These are phyloP conservation scores for Cryptosporidium ubiquitum DNA, from an alignment of 169 alveolate genomes.

Conservation along the genomic window DNA sequence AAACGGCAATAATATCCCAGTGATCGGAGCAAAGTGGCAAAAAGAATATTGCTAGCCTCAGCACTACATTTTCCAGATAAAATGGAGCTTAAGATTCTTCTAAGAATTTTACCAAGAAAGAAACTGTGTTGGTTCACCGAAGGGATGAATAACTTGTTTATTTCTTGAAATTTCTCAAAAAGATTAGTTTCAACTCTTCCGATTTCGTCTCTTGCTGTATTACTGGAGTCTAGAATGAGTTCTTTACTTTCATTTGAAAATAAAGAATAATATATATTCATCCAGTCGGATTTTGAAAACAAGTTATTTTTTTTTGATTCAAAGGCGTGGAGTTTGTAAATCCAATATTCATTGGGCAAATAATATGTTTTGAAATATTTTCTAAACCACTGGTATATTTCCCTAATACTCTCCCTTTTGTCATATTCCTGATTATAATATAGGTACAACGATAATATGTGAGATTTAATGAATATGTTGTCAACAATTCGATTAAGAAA, in stretches of 20 bases:
- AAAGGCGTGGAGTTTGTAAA: constrained; percentile 21
- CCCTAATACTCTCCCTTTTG: neutral
- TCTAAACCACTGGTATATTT: constrained; percentile 58
- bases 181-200: neutral
- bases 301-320: neutral
- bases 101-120: constrained; percentile 24
- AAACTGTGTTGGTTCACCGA: neutral
- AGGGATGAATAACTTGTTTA: neutral
- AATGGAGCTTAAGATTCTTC: constrained; percentile 2
- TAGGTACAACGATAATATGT: constrained; percentile 34
- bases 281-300: neutral
- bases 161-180: constrained; percentile 22
- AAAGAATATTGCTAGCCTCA: constrained; percentile 48
- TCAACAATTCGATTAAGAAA: constrained; percentile 34
- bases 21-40: constrained; percentile 40
- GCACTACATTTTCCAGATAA: constrained; percentile 44
- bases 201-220: neutral
- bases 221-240: too few species aligned
- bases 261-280: constrained; percentile 1
- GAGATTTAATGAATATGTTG: constrained; percentile 13
- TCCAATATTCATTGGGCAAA: constrained; percentile 49
- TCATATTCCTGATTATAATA: neutral
- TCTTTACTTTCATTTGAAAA: neutral
- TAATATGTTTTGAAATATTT: constrained; percentile 47
- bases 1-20: constrained; percentile 34